Evolutionary conservation across 768 basidiomycete genomes (phyloP), one percentile per base, ranked within the genome.

Genomic region (Boletus tomentosulus): DNA sequence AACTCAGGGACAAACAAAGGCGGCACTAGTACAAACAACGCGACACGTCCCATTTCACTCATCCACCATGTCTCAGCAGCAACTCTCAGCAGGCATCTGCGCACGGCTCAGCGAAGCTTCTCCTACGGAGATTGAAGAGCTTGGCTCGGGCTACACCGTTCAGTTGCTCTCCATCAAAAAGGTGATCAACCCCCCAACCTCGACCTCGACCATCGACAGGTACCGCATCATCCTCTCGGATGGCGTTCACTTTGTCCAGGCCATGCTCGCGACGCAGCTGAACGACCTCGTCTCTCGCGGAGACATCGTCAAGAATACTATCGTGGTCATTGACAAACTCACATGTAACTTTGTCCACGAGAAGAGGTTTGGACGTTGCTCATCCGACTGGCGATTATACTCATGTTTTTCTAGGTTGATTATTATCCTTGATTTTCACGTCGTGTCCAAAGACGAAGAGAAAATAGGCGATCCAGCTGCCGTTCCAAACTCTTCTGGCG

Each of bases 191-290:
- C 4, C 48, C 28, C 61, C 71, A 13, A 72, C 63, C 42, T 61
- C 74, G 6, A 65, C 55, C 61, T 11, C 68, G 49, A 8, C 71
- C 43, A 58, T 76, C 43, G 86, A 88, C 64, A 76, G 87, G 53
- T 84, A 81, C 70, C 80, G 92, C 56, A 78, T 96, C 55, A 91
- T 98, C 70, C 75, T 98, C 38, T 96, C 93, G 0, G 96, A 98
- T 71, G 94, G 96, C 38, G 75, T 77, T 19, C 73, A 89, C 59
- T 97, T 89, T 68, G 76, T 89, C 46, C 97, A 98, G 69, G 86
- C 89, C 25, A 98, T 99, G 97, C 77, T 98, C 33, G 91, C 94
- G 5, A 98, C 95, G 0, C 89, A 92, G 64, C 79, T 94, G 43
- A 98, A 98, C 63, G 57, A 75, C 7, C 72, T 92, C 58, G 84